These are phyloP conservation scores for Coffea canephora DNA, from an alignment of 257 asterid genomes.

Conservation along the genomic window DNA sequence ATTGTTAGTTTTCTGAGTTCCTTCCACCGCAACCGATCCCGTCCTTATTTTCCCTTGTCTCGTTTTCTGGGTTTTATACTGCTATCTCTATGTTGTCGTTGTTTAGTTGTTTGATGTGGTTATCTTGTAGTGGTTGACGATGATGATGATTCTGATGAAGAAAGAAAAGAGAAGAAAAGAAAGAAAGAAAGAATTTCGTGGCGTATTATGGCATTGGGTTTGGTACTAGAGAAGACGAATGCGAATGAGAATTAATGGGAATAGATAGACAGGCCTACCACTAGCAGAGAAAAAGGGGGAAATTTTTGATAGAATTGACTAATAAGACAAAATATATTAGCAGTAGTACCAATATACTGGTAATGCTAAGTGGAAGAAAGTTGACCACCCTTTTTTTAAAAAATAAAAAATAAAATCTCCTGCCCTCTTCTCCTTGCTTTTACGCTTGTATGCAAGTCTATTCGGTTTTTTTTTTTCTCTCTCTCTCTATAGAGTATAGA, in stretches of 20 bases:
- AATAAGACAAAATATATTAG: slow-evolving; percentile 1
- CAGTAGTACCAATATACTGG: not conserved
- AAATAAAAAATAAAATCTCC: not conserved
- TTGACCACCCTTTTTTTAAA: not conserved
- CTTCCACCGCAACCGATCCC: not conserved
- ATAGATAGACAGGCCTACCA: slow-evolving; percentile 10
- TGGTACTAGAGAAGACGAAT: slow-evolving; percentile 6
- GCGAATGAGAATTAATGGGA: not conserved
- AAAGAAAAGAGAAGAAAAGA: not conserved
- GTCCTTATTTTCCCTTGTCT: not conserved
- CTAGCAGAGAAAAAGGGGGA: not conserved
- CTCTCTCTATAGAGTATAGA: slow-evolving; percentile 7
- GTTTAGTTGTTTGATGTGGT: slow-evolving; percentile 7
- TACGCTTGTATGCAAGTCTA: slow-evolving; percentile 8
- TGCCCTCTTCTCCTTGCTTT: not conserved
- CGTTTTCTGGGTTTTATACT: not conserved
- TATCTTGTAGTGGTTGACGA: not conserved
- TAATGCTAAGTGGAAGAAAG: too few species aligned
- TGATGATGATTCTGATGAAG: not conserved
- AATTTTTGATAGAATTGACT: not conserved
- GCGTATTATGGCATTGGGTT: slow-evolving; percentile 7
- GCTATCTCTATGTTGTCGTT: slow-evolving; percentile 3
- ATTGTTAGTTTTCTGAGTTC: slow-evolving; percentile 27
- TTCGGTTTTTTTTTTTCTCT: slow-evolving; percentile 14
- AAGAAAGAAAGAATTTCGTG: not conserved